Evolutionary conservation across 23 red algal species (phyloP).

Genomic region (Pyropia yezoensis): DNA sequence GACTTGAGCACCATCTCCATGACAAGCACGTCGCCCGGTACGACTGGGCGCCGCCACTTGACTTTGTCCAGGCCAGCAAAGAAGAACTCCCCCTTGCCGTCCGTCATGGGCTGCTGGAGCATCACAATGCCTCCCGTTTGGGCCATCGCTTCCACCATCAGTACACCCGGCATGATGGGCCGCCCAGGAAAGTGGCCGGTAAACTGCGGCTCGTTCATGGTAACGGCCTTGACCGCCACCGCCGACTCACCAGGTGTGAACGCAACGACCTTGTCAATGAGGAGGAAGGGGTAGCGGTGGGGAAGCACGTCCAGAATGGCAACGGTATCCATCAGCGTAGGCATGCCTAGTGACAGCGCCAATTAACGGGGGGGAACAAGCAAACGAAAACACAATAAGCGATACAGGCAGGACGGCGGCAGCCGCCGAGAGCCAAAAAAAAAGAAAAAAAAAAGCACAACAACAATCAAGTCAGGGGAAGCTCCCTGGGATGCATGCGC

Average conservation of each 20-base stretch:
- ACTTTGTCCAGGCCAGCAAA: slow-evolving; percentile 84
- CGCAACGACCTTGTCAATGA: slow-evolving; percentile 85
- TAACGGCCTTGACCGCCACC: slow-evolving; percentile 79
- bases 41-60: slow-evolving; percentile 72
- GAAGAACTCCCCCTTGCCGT: slow-evolving; percentile 59
- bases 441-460: no score
- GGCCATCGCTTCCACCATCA: slow-evolving; percentile 91
- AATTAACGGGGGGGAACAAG: no score
- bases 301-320: slow-evolving; percentile 63
- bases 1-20: slow-evolving; percentile 69
- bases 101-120: slow-evolving; percentile 50
- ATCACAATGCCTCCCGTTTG: slow-evolving; percentile 89
- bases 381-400: no score
- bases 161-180: slow-evolving; percentile 91
- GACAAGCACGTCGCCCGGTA: slow-evolving; percentile 89
- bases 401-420: no score
- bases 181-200: slow-evolving; percentile 91
- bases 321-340: slow-evolving; percentile 41
- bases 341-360: not conserved
- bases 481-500: no score
- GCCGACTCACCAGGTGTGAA: slow-evolving; percentile 54
- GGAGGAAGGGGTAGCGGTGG: slow-evolving; percentile 92
- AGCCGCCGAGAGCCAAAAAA: no score
- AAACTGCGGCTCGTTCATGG: slow-evolving; percentile 90
- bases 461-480: no score